Conservation (phyloP, 2,329 filamentous ascomycete genomes). For the Neonectria ditissima region DNA sequence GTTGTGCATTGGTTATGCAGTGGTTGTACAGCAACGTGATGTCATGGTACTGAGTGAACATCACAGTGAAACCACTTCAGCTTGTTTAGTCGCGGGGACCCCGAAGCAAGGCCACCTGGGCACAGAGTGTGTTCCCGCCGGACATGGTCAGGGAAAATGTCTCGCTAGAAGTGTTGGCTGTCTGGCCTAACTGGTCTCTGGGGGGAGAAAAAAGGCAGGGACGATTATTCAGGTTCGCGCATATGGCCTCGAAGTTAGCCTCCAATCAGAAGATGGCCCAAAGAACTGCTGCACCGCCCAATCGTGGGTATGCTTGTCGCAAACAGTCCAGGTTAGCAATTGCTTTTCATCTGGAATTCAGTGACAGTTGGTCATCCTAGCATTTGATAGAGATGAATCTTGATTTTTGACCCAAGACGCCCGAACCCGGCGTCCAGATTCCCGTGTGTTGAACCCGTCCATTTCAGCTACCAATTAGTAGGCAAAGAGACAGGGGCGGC, state of each 20-base stretch:
- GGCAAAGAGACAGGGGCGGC: not conserved
- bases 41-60: constrained; percentile 12
- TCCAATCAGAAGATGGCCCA: constrained; percentile 4
- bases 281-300: not conserved
- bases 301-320: not conserved
- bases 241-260: not conserved
- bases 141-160: constrained; percentile 15
- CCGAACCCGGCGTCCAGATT: not conserved
- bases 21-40: constrained; percentile 11
- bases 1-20: not conserved
- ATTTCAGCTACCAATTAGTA: not conserved
- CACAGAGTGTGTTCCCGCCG: constrained; percentile 1
- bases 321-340: not conserved
- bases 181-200: not conserved
- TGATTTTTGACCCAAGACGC: constrained; percentile 9
- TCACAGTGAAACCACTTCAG: constrained; percentile 7
- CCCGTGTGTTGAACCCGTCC: not conserved
- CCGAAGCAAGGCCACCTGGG: constrained; percentile 9
- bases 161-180: constrained; percentile 5
- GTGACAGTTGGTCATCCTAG: constrained; percentile 5
- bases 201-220: constrained; percentile 6
- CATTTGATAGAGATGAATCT: not conserved
- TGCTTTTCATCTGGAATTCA: constrained; percentile 6
- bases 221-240: not conserved
- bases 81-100: constrained; percentile 6